A percentile compares a stretch with the other conserved stretches of the same genome.
phyloP scores from a whole-genome alignment of 352 stramenopile genomes.

The Pythium aquatile region DNA sequence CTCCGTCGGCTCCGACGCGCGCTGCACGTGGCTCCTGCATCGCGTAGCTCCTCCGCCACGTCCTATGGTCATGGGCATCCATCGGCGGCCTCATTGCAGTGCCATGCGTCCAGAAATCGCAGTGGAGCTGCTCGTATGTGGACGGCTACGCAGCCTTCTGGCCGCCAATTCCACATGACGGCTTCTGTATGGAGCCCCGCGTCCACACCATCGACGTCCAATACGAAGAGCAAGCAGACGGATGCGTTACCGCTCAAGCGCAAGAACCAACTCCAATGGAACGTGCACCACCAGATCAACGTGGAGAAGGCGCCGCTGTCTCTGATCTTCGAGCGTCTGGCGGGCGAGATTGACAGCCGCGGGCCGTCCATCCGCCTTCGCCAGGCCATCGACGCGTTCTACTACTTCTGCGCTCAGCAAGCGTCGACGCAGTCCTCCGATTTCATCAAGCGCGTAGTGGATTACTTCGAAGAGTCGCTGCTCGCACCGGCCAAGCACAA shows the following conservation, averaged over 20 bases:
- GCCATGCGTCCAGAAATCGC: background rate
- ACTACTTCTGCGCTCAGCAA: conserved; percentile 68
- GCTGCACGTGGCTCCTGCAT: background rate
- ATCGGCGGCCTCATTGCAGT: no score
- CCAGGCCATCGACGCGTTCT: conserved; percentile 70
- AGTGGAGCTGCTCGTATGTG: background rate
- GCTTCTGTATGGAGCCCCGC: background rate
- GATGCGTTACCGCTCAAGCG: background rate
- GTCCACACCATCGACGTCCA: background rate
- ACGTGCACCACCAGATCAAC: conserved; percentile 52
- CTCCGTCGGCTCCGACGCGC: conserved; percentile 13
- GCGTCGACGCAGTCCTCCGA: conserved; percentile 30
- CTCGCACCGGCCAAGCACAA: conserved; percentile 29
- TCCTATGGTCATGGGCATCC: background rate
- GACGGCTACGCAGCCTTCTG: background rate
- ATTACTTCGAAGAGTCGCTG: conserved; percentile 51
- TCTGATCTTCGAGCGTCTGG: conserved; percentile 49
- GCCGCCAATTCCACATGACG: background rate
- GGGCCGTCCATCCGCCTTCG: conserved; percentile 33
- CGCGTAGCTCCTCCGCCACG: background rate
- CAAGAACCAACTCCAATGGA: conserved; percentile 28
- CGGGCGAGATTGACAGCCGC: conserved; percentile 37
- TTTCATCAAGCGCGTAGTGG: conserved; percentile 37
- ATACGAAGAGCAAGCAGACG: background rate
- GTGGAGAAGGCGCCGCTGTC: conserved; percentile 46